Evolutionary conservation across 805 yeast species (phyloP).

Genomic region (Wickerhamomyces ciferrii): DNA sequence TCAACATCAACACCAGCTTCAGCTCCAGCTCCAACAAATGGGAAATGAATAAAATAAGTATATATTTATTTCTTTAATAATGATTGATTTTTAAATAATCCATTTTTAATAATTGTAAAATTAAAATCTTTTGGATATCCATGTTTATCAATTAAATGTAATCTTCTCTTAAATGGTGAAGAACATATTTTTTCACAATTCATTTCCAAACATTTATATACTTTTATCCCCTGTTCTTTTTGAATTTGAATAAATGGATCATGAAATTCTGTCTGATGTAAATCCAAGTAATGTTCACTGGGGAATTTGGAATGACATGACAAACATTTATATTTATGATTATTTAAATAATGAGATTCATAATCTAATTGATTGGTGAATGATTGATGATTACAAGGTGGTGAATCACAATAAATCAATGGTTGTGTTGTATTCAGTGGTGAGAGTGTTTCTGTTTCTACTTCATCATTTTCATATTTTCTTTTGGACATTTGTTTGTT

Average conservation of each 20-base stretch:
- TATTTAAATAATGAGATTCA: background rate
- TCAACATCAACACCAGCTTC: background rate
- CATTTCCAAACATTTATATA: constrained; percentile 37
- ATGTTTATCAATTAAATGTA: constrained; percentile 48
- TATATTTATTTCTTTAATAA: constrained; percentile 2
- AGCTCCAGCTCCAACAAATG: background rate
- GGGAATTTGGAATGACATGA: background rate
- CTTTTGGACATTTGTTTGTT: background rate
- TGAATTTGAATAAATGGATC: constrained; percentile 37
- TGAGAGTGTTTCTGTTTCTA: background rate
- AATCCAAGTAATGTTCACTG: background rate
- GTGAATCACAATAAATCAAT: background rate
- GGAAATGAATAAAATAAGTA: background rate
- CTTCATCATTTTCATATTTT: background rate
- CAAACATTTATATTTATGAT: background rate
- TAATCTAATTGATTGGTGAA: background rate
- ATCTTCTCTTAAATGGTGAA: constrained; percentile 33
- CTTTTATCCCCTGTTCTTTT: constrained; percentile 33
- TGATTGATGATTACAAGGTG: background rate
- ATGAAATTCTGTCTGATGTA: constrained; percentile 8
- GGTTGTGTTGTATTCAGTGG: background rate
- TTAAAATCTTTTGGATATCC: constrained; percentile 35
- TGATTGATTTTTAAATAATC: constrained; percentile 15
- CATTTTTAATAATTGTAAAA: constrained; percentile 26
- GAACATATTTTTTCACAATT: constrained; percentile 36